Base-by-base conservation (phyloP, 331 rosid species). In the Acacia pycnantha region DNA sequence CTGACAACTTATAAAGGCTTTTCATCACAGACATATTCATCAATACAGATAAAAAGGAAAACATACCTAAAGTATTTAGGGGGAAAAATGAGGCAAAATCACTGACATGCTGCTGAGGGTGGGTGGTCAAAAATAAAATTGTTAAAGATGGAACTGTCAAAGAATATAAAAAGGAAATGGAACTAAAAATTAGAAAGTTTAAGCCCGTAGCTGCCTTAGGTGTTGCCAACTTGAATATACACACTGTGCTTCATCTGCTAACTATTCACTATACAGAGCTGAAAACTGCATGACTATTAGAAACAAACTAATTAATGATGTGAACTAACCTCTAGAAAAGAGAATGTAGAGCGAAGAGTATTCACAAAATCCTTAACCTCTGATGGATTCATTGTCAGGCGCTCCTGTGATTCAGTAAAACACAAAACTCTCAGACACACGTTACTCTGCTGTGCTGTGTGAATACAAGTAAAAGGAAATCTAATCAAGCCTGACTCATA, bases 341-440 rank as follows among this genome's bases (percentile, higher is more conserved):
- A 84, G 86, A 93, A 87, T 14, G 98, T 78, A 76, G 96, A 83
- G 53, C 98, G 96, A 71, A 95, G 89, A 21, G 88, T 86, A 67
- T 88, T 87, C 76, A 93, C 97, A 73, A 85, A 95, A 80, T 48
- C 68, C 73, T 85, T 88, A 85, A 11, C 88, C 85, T 90, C 98
- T 26, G 89, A 83, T 65, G 84, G 68, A 83, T 77, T 85, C 97
- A 90, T 90, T 40, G 58, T 47, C 88, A 77, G 85, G 48, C 98
- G 98, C 77, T 95, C 98, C 98, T 95, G 91, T 70, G 80, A 85
- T 48, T 77, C 79, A 79, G 86, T 86, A 37, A 37, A 82, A 83
- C 56, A 70, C 21, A 62, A 19, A 64, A 85, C 37, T 59, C 6
- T 61, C 48, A 66, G 84, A 77, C 33, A 37, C 29, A 15, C 37